These are phyloP conservation scores for Cladosporium oxysporum DNA, from an alignment of 2,329 filamentous ascomycete genomes.

Conservation along the genomic window DNA sequence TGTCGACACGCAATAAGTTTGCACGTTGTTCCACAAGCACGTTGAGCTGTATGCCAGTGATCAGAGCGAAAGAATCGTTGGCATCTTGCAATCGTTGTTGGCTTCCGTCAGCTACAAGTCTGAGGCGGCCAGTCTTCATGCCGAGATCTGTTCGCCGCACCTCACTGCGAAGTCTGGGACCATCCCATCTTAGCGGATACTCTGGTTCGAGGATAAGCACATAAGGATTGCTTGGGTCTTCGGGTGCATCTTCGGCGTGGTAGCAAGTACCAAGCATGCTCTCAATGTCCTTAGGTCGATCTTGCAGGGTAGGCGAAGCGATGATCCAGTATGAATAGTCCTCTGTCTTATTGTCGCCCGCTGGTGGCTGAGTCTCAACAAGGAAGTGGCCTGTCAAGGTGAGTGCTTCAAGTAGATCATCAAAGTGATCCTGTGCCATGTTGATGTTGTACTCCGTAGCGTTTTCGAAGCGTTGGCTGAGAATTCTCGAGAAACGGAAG, in stretches of 20 bases:
- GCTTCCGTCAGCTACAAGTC: slow-evolving; percentile 85
- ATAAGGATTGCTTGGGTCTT: slow-evolving; percentile 80
- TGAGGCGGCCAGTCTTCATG: slow-evolving; percentile 80
- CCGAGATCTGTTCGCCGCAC: slow-evolving; percentile 79
- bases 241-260: slow-evolving; percentile 66
- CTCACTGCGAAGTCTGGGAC: slow-evolving; percentile 67
- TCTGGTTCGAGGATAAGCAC: slow-evolving; percentile 84
- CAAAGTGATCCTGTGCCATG: slow-evolving; percentile 66
- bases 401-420: slow-evolving; percentile 77
- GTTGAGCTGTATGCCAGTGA: slow-evolving; percentile 81
- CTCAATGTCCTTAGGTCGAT: slow-evolving; percentile 78
- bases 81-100: slow-evolving; percentile 76
- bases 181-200: slow-evolving; percentile 76
- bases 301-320: slow-evolving; percentile 75
- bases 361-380: slow-evolving; percentile 64
- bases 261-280: slow-evolving; percentile 80
- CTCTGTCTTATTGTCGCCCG: slow-evolving; percentile 62
- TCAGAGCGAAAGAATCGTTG: slow-evolving; percentile 75
- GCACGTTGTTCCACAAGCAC: slow-evolving; percentile 89
- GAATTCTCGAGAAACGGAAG: slow-evolving; percentile 87
- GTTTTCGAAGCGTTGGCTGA: slow-evolving; percentile 94
- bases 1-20: slow-evolving; percentile 88
- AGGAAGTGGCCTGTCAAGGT: slow-evolving; percentile 84
- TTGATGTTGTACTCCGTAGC: slow-evolving; percentile 92
- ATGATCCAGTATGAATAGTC: slow-evolving; percentile 62